Conservation (phyloP, 345 rosid species). For the Camelina neglecta region DNA sequence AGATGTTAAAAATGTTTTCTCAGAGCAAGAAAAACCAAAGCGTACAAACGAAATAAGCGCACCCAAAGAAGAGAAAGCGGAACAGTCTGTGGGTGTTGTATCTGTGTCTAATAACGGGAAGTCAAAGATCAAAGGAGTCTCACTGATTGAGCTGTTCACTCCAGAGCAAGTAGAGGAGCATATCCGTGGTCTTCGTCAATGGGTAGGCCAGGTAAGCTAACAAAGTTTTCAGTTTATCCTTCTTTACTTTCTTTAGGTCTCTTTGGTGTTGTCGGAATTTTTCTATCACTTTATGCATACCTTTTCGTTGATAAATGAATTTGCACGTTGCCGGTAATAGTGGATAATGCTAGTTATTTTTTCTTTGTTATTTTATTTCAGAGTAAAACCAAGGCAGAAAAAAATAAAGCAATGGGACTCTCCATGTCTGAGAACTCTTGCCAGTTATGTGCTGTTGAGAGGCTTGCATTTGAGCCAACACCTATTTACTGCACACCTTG, state of each 20-base stretch:
- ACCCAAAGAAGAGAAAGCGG: slow-evolving; percentile 62
- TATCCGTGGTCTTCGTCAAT: slow-evolving; percentile 88
- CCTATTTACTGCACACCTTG: slow-evolving; percentile 95
- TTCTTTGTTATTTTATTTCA: slow-evolving; percentile 44
- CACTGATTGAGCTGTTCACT: slow-evolving; percentile 90
- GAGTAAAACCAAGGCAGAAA: slow-evolving; percentile 98
- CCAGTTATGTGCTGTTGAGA: slow-evolving; percentile 98
- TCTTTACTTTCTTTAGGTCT: slow-evolving; percentile 20
- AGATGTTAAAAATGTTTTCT: slow-evolving; percentile 43
- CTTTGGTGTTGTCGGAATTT: slow-evolving; percentile 13
- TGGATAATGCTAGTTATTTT: slow-evolving; percentile 24
- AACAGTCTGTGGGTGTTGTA: slow-evolving; percentile 52
- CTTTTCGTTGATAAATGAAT: not conserved
- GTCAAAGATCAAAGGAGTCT: slow-evolving; percentile 94
- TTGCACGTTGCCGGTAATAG: slow-evolving; percentile 18
- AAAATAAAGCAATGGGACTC: slow-evolving; percentile 96
- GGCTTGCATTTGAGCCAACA: slow-evolving; percentile 98
- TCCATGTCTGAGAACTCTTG: slow-evolving; percentile 97
- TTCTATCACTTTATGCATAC: slow-evolving; percentile 17
- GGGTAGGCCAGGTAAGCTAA: slow-evolving; percentile 94
- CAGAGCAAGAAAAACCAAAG: slow-evolving; percentile 56
- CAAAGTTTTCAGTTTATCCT: not conserved
- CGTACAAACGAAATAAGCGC: slow-evolving; percentile 53
- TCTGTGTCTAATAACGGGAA: slow-evolving; percentile 70
- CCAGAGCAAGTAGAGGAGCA: slow-evolving; percentile 98